Percentiles rank a stretch among this genome's conserved stretches.
These are phyloP conservation scores for Toxoplasma gondii DNA, from an alignment of 169 alveolate species.

Conservation along the genomic window DNA sequence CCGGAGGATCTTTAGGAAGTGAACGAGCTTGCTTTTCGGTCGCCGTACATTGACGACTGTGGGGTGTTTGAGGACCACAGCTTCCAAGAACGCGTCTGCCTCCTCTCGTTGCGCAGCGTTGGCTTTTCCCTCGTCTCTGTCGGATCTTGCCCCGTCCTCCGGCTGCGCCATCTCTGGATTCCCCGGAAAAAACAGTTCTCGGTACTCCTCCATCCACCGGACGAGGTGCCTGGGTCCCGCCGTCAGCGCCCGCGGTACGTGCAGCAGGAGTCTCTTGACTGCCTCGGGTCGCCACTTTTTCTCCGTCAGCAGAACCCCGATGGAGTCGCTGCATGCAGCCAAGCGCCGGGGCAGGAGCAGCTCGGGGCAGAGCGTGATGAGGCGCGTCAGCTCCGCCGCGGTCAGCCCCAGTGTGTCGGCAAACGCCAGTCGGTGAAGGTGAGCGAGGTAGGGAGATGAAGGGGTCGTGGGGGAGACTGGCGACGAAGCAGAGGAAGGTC, in stretches of 20 bases:
- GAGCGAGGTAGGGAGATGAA: neutral
- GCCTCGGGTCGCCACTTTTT: slow-evolving; percentile 29
- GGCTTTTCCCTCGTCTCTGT: neutral
- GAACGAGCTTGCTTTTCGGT: neutral
- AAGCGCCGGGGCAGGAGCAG: slow-evolving; percentile 26
- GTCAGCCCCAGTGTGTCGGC: neutral
- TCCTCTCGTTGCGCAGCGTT: neutral
- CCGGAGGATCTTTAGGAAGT: neutral
- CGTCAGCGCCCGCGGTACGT: slow-evolving; percentile 25
- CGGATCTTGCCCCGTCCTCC: neutral
- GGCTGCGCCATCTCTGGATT: neutral
- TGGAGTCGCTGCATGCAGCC: neutral
- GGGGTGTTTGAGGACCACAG: neutral
- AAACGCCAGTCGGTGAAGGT: neutral
- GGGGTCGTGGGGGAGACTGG: neutral
- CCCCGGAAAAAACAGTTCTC: neutral
- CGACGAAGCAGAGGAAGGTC: neutral
- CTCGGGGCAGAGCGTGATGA: neutral
- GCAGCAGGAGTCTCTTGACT: neutral
- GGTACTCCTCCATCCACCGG: neutral
- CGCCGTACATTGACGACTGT: neutral
- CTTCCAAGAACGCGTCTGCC: neutral
- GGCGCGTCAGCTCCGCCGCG: slow-evolving; percentile 24
- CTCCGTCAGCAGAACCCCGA: neutral
- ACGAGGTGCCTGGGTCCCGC: neutral